Conservation (phyloP, 495 filamentous ascomycete species). For the Venustampulla echinocandica region DNA sequence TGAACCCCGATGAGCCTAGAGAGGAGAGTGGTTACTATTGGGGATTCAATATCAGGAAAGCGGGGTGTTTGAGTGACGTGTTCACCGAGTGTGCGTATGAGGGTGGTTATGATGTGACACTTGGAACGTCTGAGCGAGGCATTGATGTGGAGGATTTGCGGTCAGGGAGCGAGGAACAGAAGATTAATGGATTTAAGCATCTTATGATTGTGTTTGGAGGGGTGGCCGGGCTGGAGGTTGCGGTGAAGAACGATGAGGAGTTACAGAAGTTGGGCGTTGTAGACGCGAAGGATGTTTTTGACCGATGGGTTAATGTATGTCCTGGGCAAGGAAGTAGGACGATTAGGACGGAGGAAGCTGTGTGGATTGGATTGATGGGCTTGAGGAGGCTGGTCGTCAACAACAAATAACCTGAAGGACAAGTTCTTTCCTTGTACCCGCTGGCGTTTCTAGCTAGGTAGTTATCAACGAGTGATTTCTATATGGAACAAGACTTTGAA, state of each 20-base stretch:
- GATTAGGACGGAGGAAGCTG: conserved; percentile 70
- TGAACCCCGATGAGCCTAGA: conserved; percentile 51
- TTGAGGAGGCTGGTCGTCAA: conserved; percentile 39
- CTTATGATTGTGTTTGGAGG: conserved; percentile 66
- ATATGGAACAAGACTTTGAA: no score
- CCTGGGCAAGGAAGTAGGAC: conserved; percentile 68
- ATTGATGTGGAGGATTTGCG: conserved; percentile 34
- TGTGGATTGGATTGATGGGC: conserved; percentile 58
- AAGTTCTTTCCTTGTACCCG: background rate
- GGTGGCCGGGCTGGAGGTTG: conserved; percentile 60
- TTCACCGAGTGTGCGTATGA: conserved; percentile 57
- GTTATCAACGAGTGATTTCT: no score
- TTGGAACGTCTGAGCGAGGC: conserved; percentile 71
- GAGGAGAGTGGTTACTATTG: conserved; percentile 67
- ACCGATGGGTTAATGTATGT: conserved; percentile 66
- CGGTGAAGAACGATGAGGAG: conserved; percentile 54
- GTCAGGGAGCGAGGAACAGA: conserved; percentile 32
- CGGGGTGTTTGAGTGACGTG: conserved; percentile 49
- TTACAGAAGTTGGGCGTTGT: conserved; percentile 46
- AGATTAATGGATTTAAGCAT: conserved; percentile 49
- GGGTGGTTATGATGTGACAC: conserved; percentile 56
- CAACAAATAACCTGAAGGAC: conserved; percentile 9
- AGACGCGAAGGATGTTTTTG: conserved; percentile 58
- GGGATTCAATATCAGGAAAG: conserved; percentile 59
- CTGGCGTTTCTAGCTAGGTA: background rate